A percentile compares a stretch with the other conserved stretches of the same genome.
These are phyloP conservation scores for Pseudomassariella vexata DNA, from an alignment of 2,329 filamentous ascomycete genomes.

Conservation along the genomic window DNA sequence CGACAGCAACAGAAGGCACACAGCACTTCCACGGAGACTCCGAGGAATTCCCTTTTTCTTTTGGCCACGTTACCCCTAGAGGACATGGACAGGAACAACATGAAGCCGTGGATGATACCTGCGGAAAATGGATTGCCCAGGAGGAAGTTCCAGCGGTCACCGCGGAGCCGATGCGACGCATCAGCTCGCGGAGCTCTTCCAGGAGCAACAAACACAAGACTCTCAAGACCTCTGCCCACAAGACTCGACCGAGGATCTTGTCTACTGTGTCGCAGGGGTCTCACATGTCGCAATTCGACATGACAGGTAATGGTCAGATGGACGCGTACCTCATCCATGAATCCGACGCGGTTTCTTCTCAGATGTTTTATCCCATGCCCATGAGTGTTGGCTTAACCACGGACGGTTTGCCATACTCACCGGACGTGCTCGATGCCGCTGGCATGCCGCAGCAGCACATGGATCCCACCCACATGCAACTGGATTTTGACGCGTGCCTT, in stretches of 20 bases:
- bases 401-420: constrained; percentile 37
- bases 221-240: constrained; percentile 35
- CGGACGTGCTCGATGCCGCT: constrained; percentile 32
- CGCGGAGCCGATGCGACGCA: constrained; percentile 38
- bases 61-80: constrained; percentile 49
- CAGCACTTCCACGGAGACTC: constrained; percentile 54
- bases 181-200: constrained; percentile 36
- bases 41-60: constrained; percentile 50
- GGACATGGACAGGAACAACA: constrained; percentile 37
- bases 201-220: constrained; percentile 39
- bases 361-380: constrained; percentile 45
- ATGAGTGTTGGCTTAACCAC: constrained; percentile 38
- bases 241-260: constrained; percentile 37
- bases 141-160: constrained; percentile 29
- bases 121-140: constrained; percentile 40
- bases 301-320: constrained; percentile 47
- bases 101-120: constrained; percentile 40
- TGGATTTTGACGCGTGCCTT: constrained; percentile 45
- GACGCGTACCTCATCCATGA: constrained; percentile 48
- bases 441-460: constrained; percentile 47
- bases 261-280: constrained; percentile 42
- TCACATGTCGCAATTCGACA: constrained; percentile 45
- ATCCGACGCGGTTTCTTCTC: constrained; percentile 39
- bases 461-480: constrained; percentile 49
- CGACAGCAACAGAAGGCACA: constrained; percentile 52